These are phyloP conservation scores for Mikania micrantha DNA, from an alignment of 129 eudicot genomes.

Conservation along the genomic window DNA sequence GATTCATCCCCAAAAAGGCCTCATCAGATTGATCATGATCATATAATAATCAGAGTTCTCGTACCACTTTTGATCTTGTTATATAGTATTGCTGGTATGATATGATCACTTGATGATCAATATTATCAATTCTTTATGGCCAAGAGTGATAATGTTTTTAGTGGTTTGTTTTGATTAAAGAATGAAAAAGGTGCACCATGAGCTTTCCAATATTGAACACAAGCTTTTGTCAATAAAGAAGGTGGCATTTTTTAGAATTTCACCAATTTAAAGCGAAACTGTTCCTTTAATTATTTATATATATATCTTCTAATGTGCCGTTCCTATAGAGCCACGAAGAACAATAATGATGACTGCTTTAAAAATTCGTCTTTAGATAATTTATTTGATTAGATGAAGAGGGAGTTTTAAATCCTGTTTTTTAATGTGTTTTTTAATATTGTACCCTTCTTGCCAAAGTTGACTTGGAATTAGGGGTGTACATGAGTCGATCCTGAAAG, in stretches of 20 bases:
- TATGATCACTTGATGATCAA: slow-evolving; percentile 15
- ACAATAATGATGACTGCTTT: slow-evolving; percentile 13
- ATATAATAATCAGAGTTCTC: neutral
- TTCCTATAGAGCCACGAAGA: slow-evolving; percentile 9
- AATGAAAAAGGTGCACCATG: slow-evolving; percentile 8
- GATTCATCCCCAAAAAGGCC: no score
- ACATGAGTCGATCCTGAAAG: no score
- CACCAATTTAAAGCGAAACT: slow-evolving; percentile 5
- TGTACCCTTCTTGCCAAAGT: slow-evolving; percentile 29
- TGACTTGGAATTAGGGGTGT: no score
- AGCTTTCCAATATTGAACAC: slow-evolving; percentile 23
- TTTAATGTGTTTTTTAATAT: slow-evolving; percentile 12
- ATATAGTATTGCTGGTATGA: slow-evolving; percentile 13
- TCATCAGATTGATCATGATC: slow-evolving; percentile 10
- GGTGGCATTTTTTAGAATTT: slow-evolving; percentile 18
- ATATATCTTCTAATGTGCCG: slow-evolving; percentile 5
- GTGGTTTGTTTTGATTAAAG: slow-evolving; percentile 24
- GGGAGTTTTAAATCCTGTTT: slow-evolving; percentile 8
- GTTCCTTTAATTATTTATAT: slow-evolving; percentile 4
- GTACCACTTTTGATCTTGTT: slow-evolving; percentile 12
- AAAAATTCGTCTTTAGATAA: neutral
- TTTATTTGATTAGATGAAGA: slow-evolving; percentile 10
- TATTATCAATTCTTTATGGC: slow-evolving; percentile 3
- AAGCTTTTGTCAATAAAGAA: slow-evolving; percentile 25
- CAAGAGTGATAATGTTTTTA: slow-evolving; percentile 4